Percentiles rank a stretch among this genome's conserved stretches.
These are phyloP conservation scores for Pelargonium australe DNA, from an alignment of 441 rosid genomes.

Conservation along the genomic window DNA sequence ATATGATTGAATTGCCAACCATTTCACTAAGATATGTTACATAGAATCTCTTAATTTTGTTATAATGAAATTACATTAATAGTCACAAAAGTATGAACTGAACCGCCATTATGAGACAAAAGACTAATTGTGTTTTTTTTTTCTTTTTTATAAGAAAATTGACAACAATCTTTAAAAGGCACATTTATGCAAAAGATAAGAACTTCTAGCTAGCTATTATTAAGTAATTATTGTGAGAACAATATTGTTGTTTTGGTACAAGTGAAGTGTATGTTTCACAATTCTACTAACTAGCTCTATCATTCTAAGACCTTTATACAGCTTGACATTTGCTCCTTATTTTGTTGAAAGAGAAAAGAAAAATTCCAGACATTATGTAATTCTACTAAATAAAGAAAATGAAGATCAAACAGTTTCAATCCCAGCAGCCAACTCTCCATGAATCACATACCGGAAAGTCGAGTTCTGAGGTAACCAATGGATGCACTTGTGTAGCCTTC, in stretches of 20 bases:
- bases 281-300: not conserved
- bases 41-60: too few relatives aligned
- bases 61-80: too few relatives aligned
- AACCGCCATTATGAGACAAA: too few relatives aligned
- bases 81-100: too few relatives aligned
- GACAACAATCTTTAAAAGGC: too few relatives aligned
- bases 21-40: too few relatives aligned
- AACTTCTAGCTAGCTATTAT: not conserved
- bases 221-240: not conserved
- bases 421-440: slow-evolving; percentile 30
- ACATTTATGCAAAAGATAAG: not conserved
- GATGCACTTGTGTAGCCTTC: not conserved
- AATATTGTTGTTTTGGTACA: not conserved
- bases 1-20: too few relatives aligned
- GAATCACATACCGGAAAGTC: not conserved
- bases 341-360: slow-evolving; percentile 4
- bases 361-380: not conserved
- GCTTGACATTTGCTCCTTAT: slow-evolving; percentile 13
- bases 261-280: not conserved
- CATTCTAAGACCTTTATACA: slow-evolving; percentile 8
- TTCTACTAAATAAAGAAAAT: not conserved
- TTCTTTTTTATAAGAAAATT: too few relatives aligned
- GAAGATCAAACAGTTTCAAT: slow-evolving; percentile 18
- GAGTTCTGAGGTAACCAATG: not conserved
- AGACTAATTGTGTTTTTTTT: too few relatives aligned